These are phyloP conservation scores for Hypoxylon sp. DNA, from an alignment of 2,329 filamentous ascomycete species.

Conservation along the genomic window DNA sequence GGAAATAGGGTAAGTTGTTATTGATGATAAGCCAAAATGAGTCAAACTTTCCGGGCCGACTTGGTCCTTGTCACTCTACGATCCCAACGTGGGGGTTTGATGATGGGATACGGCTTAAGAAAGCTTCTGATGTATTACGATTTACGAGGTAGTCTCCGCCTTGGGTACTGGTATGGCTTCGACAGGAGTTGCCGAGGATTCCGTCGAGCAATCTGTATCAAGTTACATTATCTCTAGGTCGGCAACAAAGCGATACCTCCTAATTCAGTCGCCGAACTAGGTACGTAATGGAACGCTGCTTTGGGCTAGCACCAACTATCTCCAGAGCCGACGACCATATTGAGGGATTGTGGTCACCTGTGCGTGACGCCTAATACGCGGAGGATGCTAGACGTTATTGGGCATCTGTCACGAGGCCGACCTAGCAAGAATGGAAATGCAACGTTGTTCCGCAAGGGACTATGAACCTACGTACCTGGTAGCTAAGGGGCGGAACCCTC, in stretches of 20 bases:
- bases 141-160: background rate
- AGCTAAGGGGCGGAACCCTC: too few species aligned
- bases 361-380: conserved; percentile 6
- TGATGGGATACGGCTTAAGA: background rate
- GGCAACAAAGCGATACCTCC: background rate
- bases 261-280: background rate
- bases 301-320: background rate
- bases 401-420: background rate
- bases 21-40: background rate
- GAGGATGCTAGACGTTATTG: conserved; percentile 8
- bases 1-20: background rate
- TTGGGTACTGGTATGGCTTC: background rate
- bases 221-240: background rate
- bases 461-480: too few species aligned
- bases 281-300: background rate
- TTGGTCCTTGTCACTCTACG: background rate
- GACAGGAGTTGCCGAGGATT: background rate
- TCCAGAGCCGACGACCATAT: background rate
- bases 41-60: background rate
- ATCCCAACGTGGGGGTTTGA: background rate
- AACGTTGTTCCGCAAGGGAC: too few species aligned
- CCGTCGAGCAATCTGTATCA: background rate
- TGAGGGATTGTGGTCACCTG: conserved; percentile 1
- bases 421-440: too few species aligned
- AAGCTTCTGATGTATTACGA: background rate